Evolutionary conservation across 441 rosid species (phyloP).

Genomic region (Capsella rubella): DNA sequence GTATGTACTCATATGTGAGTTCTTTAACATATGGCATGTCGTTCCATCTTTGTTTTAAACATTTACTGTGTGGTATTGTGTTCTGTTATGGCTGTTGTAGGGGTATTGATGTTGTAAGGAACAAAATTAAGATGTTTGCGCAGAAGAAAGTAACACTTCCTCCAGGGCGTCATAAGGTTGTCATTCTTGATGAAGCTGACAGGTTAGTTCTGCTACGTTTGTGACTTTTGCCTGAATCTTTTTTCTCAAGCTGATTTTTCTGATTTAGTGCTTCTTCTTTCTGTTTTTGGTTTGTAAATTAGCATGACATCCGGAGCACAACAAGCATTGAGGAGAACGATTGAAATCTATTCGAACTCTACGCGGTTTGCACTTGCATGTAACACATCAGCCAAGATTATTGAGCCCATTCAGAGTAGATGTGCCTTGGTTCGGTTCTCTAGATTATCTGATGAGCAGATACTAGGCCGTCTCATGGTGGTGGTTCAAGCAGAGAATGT

Average conservation of each 20-base stretch:
- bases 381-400: constrained; percentile 82
- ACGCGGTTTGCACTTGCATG: constrained; percentile 98
- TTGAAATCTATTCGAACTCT: constrained; percentile 92
- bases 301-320: constrained; percentile 99
- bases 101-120: constrained; percentile 94
- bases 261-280: not conserved
- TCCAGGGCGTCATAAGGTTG: constrained; percentile 87
- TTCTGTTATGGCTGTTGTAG: constrained; percentile 43
- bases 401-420: constrained; percentile 99
- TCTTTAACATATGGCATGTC: too few species aligned
- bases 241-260: not conserved
- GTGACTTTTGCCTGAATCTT: not conserved
- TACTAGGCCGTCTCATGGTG: constrained; percentile 91
- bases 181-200: constrained; percentile 96
- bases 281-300: constrained; percentile 28
- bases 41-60: not conserved
- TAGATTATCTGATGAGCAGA: constrained; percentile 89
- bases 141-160: constrained; percentile 92
- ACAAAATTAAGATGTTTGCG: constrained; percentile 99
- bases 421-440: constrained; percentile 95
- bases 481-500: constrained; percentile 88
- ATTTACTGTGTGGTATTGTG: constrained; percentile 22
- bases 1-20: constrained; percentile 38
- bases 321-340: constrained; percentile 95
- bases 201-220: constrained; percentile 55